Base-by-base conservation (phyloP, 2,329 filamentous ascomycete species). In the Penicillium sp. region DNA sequence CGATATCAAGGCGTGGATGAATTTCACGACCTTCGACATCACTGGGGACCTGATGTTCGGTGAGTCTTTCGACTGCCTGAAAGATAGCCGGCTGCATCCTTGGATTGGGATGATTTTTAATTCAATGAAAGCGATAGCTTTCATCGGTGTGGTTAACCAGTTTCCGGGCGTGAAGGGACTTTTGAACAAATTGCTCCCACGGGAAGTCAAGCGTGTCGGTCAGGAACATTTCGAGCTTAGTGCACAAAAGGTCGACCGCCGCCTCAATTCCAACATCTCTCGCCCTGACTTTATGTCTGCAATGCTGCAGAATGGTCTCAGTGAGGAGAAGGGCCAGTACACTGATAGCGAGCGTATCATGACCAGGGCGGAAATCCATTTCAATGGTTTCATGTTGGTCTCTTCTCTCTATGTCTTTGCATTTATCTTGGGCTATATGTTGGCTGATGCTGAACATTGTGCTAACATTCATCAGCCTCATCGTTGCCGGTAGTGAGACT, bases 41-140 rank as follows among this genome's bases (percentile, higher is more conserved):
- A 70, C 77, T 39, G 74, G 74, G 0, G 73, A 77, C 31, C 50
- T 78, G 1, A 63, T 69, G 0, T 77, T 77, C 45, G 74, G 75
- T 1, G 70, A 76, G 32, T 53, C 67, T 1, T 79, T 78, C 54
- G 63, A 67, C 14, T 75, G 72, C 47, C 59, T 79, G 1, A 60
- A 72, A 39, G 67, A 65, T n/a, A 67, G 59, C 2, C 65, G 64
- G 16, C 62, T 69, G 5, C 75, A 78, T 50, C 67, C 70, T 3
- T 79, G 75, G 72, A 73, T 79, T 8, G 61, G 65, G 0, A 61
- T 74, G 16, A 67, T 78, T 2, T 65, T 68, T 43, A 58, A 60
- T 34, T 63, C 63, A 1, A 65, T 73, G 45, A 64, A 62, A 21
- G 57, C 55, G 18, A 22, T 69, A 38, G 49, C 58, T 1, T 38